A percentile compares a stretch with the other conserved stretches of the same genome.
Evolutionary conservation across 257 asterid genomes (phyloP).

Genomic region (Lithospermum erythrorhizon): DNA sequence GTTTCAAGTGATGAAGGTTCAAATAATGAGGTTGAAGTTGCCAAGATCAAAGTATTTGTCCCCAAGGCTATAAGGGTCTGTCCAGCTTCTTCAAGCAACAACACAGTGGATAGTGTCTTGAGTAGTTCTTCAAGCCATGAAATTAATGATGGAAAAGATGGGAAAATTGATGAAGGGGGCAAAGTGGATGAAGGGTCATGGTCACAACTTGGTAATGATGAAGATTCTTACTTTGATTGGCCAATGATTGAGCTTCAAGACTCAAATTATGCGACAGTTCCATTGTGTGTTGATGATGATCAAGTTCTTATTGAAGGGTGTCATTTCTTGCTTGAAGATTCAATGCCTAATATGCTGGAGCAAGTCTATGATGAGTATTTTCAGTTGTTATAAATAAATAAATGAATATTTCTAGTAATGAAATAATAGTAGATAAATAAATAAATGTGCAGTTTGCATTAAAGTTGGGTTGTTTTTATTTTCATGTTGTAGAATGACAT

Average conservation of each 20-base stretch:
- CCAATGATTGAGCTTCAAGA: slow-evolving; percentile 25
- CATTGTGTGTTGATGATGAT: slow-evolving; percentile 6
- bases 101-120: slow-evolving; percentile 25
- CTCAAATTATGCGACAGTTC: slow-evolving; percentile 2
- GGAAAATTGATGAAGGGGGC: background rate
- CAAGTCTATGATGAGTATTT: slow-evolving; percentile 50
- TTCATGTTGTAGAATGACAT: no score
- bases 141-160: background rate
- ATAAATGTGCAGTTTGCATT: background rate
- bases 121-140: slow-evolving; percentile 19
- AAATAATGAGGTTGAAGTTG: background rate
- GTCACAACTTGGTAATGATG: background rate
- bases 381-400: slow-evolving; percentile 27
- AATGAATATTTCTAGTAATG: background rate
- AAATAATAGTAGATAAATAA: background rate
- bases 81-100: slow-evolving; percentile 16
- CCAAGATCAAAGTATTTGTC: slow-evolving; percentile 18
- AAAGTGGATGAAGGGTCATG: background rate
- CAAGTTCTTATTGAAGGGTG: slow-evolving; percentile 10
- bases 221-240: slow-evolving; percentile 14
- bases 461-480: background rate
- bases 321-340: slow-evolving; percentile 5
- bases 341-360: slow-evolving; percentile 20
- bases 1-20: background rate
- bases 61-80: slow-evolving; percentile 44